Base-by-base conservation (phyloP, 495 filamentous ascomycete species). In the Aspergillus haitiensis region DNA sequence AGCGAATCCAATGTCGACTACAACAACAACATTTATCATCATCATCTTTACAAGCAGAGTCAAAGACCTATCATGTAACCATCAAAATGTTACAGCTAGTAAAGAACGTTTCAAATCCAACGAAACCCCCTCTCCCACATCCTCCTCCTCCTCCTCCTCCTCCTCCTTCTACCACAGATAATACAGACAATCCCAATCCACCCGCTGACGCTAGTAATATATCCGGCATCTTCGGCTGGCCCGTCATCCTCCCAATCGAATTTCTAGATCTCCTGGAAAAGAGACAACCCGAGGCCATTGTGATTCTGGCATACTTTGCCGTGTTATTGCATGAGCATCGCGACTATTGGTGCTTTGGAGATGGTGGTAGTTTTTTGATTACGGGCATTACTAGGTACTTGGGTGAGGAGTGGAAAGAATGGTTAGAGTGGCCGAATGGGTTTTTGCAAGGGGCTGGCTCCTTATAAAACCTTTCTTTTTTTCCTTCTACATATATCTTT, bases 261-360 rank as follows among this genome's bases (percentile, higher is more conserved):
- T 81, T 70, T 56, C 68, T 70, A 7, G 64, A 73, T 12, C 47
- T 72, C 6, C 52, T 79, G 4, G 57, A 48, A 11, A 34, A 64
- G 44, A 52, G 72, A 16, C 60, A 67, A 44, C 72, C 78, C 0
- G 75, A 77, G 58, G 77, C 78, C 0, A 60, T 82, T 18, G 66
- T 78, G 8, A 71, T 82, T 2, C 60, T 81, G 21, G 75, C 74
- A 7, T 68, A 75, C 60, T 81, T 71, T 54, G 67, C 67, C 1
- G 69, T 76, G 5, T 15, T 77, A 5, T 40, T 79, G 37, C 70
- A 79, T 64, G 51, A 37, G 12, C 55, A 56, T 32, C 58, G 72
- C 10, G 58, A 66, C 6, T 67, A 60, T 40, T 82, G 79, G 79
- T 55, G 66, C 11, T 67, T 77, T 55, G 74, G 58, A 6, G 59